These are phyloP conservation scores for Beta corolliflora DNA, from an alignment of 179 eudicot species.

Conservation along the genomic window DNA sequence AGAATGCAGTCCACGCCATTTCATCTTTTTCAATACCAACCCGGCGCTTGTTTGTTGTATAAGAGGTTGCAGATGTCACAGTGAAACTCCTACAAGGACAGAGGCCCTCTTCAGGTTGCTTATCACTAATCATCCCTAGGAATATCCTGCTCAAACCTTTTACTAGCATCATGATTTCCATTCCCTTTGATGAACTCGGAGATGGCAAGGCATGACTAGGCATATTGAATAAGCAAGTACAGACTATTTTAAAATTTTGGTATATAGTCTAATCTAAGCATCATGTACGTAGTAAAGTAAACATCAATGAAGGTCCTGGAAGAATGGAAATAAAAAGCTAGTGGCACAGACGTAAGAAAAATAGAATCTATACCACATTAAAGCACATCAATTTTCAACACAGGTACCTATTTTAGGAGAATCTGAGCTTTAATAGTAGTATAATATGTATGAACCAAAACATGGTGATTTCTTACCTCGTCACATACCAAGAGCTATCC, in stretches of 20 bases:
- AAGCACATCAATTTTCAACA: background rate
- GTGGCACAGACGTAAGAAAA: background rate
- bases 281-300: background rate
- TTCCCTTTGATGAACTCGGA: slow-evolving; percentile 8
- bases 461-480: slow-evolving; percentile 56
- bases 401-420: background rate
- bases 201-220: background rate
- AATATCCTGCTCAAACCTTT: slow-evolving; percentile 68
- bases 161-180: slow-evolving; percentile 63
- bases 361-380: background rate
- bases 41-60: slow-evolving; percentile 40
- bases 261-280: background rate
- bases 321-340: background rate
- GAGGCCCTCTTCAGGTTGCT: slow-evolving; percentile 56
- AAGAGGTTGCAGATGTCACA: slow-evolving; percentile 69
- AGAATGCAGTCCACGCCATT: slow-evolving; percentile 79
- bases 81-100: slow-evolving; percentile 66
- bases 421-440: background rate
- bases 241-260: background rate
- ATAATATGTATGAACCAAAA: background rate
- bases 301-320: background rate
- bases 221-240: background rate
- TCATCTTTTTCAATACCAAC: slow-evolving; percentile 52
- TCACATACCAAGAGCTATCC: slow-evolving; percentile 72
- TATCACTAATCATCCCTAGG: slow-evolving; percentile 29